Base-by-base conservation (phyloP, 2,329 filamentous ascomycete genomes). In the Neocucurbitaria cava region DNA sequence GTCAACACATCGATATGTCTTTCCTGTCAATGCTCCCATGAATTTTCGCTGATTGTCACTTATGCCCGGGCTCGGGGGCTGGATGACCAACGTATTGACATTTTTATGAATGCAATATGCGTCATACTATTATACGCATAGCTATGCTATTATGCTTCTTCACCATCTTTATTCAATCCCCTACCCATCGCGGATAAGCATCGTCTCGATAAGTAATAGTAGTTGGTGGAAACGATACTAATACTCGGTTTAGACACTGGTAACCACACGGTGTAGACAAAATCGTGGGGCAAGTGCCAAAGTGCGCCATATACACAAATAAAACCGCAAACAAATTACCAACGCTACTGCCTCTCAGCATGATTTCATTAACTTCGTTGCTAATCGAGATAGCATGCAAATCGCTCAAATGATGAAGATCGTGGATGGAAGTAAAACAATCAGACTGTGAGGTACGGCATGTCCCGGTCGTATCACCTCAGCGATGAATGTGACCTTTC, bases 401-500 rank as follows among this genome's bases (percentile, higher is more conserved):
- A 40, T 40, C 20, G 38, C 38, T 40, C 38, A 40, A 24, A 23
- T 21, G 18, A n/a, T 40, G 10, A 7, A 23, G 21, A 40, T 40
- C 15, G 38, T 15, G 31, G 13, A 35, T 35, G n/a, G 21, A 40
- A 5, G 5, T 40, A 6, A 20, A 21, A 23, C 3, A 24, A 15
- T 24, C 21, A n/a, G 38, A 4, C 15, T 24, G 21, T 40, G n/a
- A 23, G 20, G 20, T n/a, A 26, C 23, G 18, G 9, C 18, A 26
- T 40, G 20, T 40, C 20, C 6, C 13, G 24, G n/a, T 28, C 3
- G 17, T 36, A 18, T 57, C 42, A 64, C 40, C 58, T 45, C 15
- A 62, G 47, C 2, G 60, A 48, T 3, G 53, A 56, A 3, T 44
- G 47, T 15, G 53, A 48, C n/a, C 62, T 42, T 1, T 48, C 49